phyloP scores from a whole-genome alignment of 495 filamentous ascomycete genomes.

The Tuber brumale region DNA sequence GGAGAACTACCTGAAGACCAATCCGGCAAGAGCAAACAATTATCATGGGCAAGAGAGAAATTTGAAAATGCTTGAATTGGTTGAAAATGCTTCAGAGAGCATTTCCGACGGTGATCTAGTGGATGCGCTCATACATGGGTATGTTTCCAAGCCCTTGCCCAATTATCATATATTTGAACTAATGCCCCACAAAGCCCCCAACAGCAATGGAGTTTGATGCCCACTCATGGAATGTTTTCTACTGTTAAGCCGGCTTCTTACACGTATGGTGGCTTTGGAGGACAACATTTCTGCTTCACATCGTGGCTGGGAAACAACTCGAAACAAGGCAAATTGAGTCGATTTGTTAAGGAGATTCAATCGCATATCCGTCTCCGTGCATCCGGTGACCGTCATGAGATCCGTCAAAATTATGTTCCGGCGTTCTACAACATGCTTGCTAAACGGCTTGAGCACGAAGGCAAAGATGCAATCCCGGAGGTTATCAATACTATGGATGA shows the following conservation, averaged over 20 bases:
- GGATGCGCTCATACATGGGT: conserved; percentile 93
- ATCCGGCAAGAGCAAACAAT: conserved; percentile 56
- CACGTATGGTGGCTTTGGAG: conserved; percentile 55
- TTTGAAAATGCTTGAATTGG: conserved; percentile 73
- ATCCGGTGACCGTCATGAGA: conserved; percentile 87
- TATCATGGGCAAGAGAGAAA: conserved; percentile 60
- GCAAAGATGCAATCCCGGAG: conserved; percentile 66
- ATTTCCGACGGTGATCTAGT: conserved; percentile 97
- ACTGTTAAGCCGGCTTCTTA: conserved; percentile 89
- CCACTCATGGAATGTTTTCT: conserved; percentile 91
- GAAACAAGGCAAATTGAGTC: conserved; percentile 72
- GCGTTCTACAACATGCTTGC: conserved; percentile 78
- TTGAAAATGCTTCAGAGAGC: conserved; percentile 80
- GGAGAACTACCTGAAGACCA: conserved; percentile 88
- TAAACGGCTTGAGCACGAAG: conserved; percentile 60
- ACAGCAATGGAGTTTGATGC: conserved; percentile 98
- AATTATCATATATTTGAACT: not conserved
- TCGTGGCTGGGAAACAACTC: conserved; percentile 93
- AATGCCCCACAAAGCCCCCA: conserved; percentile 50
- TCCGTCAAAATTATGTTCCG: conserved; percentile 89
- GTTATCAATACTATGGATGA: conserved; percentile 89
- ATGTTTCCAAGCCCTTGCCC: not conserved
- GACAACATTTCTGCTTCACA: conserved; percentile 55
- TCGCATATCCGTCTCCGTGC: conserved; percentile 90
- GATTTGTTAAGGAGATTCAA: conserved; percentile 89